These are phyloP conservation scores for Kurtzmaniella natalensis DNA, from an alignment of 1,139 yeast species.

Conservation along the genomic window DNA sequence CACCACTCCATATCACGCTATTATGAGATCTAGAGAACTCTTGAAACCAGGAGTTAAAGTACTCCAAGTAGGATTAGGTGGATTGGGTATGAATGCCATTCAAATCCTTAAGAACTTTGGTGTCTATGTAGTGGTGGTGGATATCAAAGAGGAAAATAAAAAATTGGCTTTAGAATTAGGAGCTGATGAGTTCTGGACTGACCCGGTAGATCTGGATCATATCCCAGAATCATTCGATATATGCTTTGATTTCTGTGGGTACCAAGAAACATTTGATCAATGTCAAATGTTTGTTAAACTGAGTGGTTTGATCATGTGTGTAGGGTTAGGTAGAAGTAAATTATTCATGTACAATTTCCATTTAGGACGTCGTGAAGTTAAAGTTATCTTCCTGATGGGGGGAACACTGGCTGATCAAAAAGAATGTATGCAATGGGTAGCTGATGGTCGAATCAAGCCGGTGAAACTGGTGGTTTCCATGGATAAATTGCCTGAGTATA, in stretches of 20 bases:
- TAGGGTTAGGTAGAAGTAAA: constrained; percentile 40
- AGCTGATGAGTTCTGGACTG: constrained; percentile 40
- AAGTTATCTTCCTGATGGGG: constrained; percentile 40
- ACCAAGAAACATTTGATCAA: constrained; percentile 30
- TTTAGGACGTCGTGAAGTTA: constrained; percentile 39
- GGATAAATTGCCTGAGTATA: constrained; percentile 31
- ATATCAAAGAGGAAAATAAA: constrained; percentile 29
- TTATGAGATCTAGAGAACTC: constrained; percentile 31
- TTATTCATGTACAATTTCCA: constrained; percentile 30
- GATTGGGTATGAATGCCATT: constrained; percentile 47
- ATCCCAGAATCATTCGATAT: constrained; percentile 32
- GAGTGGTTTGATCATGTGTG: constrained; percentile 39
- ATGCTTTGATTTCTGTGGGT: constrained; percentile 45
- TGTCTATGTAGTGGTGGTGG: constrained; percentile 38
- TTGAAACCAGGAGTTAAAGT: constrained; percentile 37
- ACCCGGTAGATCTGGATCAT: constrained; percentile 24
- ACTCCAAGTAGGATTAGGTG: constrained; percentile 46
- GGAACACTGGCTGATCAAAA: constrained; percentile 43
- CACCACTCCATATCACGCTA: constrained; percentile 49
- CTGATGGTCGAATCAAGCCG: constrained; percentile 39
- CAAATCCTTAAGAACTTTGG: constrained; percentile 41
- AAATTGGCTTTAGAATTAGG: constrained; percentile 32
- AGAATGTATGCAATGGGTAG: constrained; percentile 43
- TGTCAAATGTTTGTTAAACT: constrained; percentile 31
- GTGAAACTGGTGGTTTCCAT: constrained; percentile 27